Base-by-base conservation (phyloP, 2,329 filamentous ascomycete species). In the Leptographium procerum region DNA sequence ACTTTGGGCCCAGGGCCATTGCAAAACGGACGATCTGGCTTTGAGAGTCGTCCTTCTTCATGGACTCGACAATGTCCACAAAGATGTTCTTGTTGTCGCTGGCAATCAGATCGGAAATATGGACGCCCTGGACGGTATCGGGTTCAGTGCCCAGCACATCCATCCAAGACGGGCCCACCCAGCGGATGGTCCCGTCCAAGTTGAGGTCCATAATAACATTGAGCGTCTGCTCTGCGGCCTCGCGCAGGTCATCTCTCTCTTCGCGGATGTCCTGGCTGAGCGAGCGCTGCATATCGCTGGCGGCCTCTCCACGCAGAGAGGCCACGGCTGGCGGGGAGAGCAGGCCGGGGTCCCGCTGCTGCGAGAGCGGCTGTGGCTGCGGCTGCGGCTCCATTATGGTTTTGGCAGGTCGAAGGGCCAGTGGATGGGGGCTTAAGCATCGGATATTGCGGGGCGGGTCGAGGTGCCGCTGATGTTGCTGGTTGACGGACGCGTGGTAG, bases 151-250 rank as follows among this genome's bases (percentile, higher is more conserved):
- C 94, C 61, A 97, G 87, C 55, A 99, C 87, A 66, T 97, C 91
- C 61, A 84, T 83, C 94, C 94, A 99, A 19, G 92, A 96, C 14
- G 91, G 89, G 70, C 92, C 97, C 66, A 95, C 91, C 89, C 94
- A 99, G 73, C 91, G 88, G 67, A 99, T 87, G 61, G 84, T 87
- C 64, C 90, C 90, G 68, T 96, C 88, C 58, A 97, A 81, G 67
- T 91, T 90, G 64, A 99, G 79, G 74, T 99, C 92, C 69, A 99
- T 81, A 70, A 99, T 96, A 63, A 95, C 89, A 72, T 97, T 99
- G 69, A 96, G 80, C 26, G 91, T 96, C 75, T 96, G 90, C 73
- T 97, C 92, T 55, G 92, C 94, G 47, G 92, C 94, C 75, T 96
- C 89, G 68, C 91, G 91, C 65, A 99, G 81, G 70, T 97, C 92